A percentile compares a stretch with the other conserved stretches of the same genome.
These are phyloP conservation scores for Lentinula novae-zelandiae DNA, from an alignment of 1,284 basidiomycete species.

Conservation along the genomic window DNA sequence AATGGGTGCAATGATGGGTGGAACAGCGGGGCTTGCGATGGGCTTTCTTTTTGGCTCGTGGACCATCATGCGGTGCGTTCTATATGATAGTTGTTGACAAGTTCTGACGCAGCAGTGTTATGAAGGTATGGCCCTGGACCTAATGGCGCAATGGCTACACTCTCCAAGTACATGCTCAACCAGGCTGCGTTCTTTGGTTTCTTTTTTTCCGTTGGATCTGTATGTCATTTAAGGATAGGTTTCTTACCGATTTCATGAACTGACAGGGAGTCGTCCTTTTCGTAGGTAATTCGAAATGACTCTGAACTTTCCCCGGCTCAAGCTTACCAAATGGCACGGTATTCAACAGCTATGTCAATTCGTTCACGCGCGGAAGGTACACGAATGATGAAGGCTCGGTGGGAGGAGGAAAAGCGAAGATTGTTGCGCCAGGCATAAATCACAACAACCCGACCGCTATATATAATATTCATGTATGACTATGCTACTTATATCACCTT, in stretches of 20 bases:
- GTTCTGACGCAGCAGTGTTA: constrained; percentile 1
- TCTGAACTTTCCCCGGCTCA: constrained; percentile 53
- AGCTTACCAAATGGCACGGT: constrained; percentile 54
- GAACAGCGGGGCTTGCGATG: constrained; percentile 89
- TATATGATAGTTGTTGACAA: not conserved
- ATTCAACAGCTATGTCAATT: constrained; percentile 43
- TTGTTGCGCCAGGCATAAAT: constrained; percentile 2
- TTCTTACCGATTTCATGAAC: constrained; percentile 2
- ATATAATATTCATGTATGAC: not conserved
- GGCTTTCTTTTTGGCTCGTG: constrained; percentile 95
- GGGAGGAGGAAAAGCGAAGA: constrained; percentile 53
- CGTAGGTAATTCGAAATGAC: constrained; percentile 77
- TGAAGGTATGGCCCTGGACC: constrained; percentile 83
- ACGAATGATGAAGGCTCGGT: constrained; percentile 62
- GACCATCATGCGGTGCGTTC: constrained; percentile 77
- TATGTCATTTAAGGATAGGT: constrained; percentile 30
- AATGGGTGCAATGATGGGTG: constrained; percentile 93
- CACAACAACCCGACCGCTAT: no score
- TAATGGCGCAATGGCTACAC: constrained; percentile 79
- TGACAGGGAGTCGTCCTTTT: constrained; percentile 9
- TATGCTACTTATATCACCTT: not conserved
- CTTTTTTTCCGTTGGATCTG: constrained; percentile 83
- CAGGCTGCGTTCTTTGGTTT: constrained; percentile 85
- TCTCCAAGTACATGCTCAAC: constrained; percentile 93
- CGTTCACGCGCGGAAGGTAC: constrained; percentile 65